phyloP scores from a whole-genome alignment of 495 filamentous ascomycete genomes.

The Penicillium diatomitis region DNA sequence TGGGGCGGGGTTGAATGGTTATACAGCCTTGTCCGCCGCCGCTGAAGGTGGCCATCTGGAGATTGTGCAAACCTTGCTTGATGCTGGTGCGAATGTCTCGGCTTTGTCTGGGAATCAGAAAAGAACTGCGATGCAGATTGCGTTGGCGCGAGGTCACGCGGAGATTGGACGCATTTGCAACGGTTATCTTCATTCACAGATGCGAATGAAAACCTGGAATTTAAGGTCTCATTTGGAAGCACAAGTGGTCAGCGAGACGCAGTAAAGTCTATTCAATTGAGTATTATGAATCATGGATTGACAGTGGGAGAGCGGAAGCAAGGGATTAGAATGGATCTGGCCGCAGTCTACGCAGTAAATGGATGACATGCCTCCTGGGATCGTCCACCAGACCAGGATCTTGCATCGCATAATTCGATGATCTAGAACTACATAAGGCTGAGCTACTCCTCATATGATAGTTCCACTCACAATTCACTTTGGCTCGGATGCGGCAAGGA shows the following conservation, averaged over 20 bases:
- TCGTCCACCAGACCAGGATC: too few relatives aligned
- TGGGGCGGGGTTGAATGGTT: slow-evolving; percentile 4
- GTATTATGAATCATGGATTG: neutral
- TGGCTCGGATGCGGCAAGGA: too few relatives aligned
- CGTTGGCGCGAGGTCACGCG: neutral
- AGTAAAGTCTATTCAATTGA: neutral
- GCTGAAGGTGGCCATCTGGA: slow-evolving; percentile 4
- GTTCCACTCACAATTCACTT: too few relatives aligned
- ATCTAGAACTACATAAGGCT: too few relatives aligned
- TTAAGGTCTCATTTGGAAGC: too few relatives aligned
- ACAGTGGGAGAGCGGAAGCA: neutral
- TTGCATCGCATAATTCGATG: too few relatives aligned
- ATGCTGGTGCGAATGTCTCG: slow-evolving; percentile 4
- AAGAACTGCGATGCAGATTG: slow-evolving; percentile 4
- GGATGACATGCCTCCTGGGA: too few relatives aligned
- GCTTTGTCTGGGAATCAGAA: slow-evolving; percentile 1
- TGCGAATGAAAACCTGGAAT: too few relatives aligned
- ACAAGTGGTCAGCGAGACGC: too few relatives aligned
- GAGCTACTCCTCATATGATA: too few relatives aligned
- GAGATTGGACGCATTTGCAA: neutral
- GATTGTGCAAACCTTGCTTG: slow-evolving; percentile 3
- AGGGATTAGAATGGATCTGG: neutral
- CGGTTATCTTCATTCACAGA: too few relatives aligned
- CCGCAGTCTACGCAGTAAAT: too few relatives aligned
- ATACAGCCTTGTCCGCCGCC: slow-evolving; percentile 6